Base-by-base conservation (phyloP, 208 protist genomes). In the Trypanosoma boissoni region DNA sequence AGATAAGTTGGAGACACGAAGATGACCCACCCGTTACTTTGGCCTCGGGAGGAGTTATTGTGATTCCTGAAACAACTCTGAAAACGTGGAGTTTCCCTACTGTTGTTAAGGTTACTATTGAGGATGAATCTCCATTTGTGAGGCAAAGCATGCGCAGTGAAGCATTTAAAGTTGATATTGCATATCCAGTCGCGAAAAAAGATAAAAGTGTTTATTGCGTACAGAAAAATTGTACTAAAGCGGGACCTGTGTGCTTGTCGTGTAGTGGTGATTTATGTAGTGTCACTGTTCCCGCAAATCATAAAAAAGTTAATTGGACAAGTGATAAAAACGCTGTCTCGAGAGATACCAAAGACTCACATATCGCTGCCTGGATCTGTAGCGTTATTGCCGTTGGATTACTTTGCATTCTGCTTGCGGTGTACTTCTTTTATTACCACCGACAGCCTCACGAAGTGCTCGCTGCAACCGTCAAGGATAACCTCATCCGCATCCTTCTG, bases 361-460 rank as follows among this genome's bases (percentile, higher is more conserved):
- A 76, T 64, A 57, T 69, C 27, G 58, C 53, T 8, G 62, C 58
- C 27, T 48, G n/a, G 23, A 64, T 83, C 1, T 54, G 21, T 18
- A 61, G 57, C 23, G 53, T 49, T 20, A 18, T 76, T 23, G 46
- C 48, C 31, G 6, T 78, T 29, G 1, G 76, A 16, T 12, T 70
- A 7, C 20, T 79, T 6, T 1, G 63, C 3, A 32, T 65, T 9
- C n/a, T 76, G 18, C 31, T 64, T 10, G 10, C 64, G 5, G 29
- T 79, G 10, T 78, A 74, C 58, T 68, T 37, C 10, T 62, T 58
- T 46, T 68, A 34, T 27, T 65, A 69, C 8, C 60, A 37, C 0
- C 55, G 36, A 14, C 65, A 53, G 3, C 73, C 80, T 14, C 72
- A 72, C 12, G 80, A 87, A 53, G 71, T 87, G 39, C 64, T 87